Base-by-base conservation (phyloP, 192 early-diverging fungal species). In the Entomortierella chlamydospora region DNA sequence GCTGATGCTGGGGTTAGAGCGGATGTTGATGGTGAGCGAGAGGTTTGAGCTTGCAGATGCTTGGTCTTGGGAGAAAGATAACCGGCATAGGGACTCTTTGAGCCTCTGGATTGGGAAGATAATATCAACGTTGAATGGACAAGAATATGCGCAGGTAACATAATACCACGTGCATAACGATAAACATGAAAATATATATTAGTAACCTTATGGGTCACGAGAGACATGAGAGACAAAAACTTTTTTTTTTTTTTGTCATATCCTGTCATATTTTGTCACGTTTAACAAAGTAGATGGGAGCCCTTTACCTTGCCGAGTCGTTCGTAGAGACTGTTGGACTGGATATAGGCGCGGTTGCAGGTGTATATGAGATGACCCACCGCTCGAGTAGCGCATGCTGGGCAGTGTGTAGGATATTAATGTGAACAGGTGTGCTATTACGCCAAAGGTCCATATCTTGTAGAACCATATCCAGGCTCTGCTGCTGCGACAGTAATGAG, bases 321-420 rank as follows among this genome's bases (percentile, higher is more conserved):
- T 31, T 43, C 42, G 29, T 17, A 15, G 60, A 31, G 26, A 54
- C 28, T 25, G 39, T 30, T 25, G 64, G 57, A n/a, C 41, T 74
- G 2, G 50, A 30, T 18, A 34, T 23, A 1, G 64, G 29, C 6
- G 60, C 30, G n/a, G 55, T 10, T n/a, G 72, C 28, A 0, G 74
- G 74, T 8, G 61, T 69, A 26, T 62, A 78, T 33, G 74, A 78
- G 17, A 78, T 78, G 2, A 78, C 74, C 74, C 74, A 78, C 26
- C 74, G 74, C 49, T 78, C 74, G 20, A 78, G 54, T 0, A 78
- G 37, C 23, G 58, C 61, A 54, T 78, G 67, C 41, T 78, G 61
- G 20, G 65, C 61, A 45, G 60, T 45, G 30, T 78, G 74, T 5
- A 78, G 49, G 54, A 78, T 70, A 31, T 78, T 78, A 52, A 78